A percentile compares a stretch with the other conserved stretches of the same genome.
Conservation (phyloP, 176 grass and related monocot genomes). For the Saccharum spontaneum region DNA sequence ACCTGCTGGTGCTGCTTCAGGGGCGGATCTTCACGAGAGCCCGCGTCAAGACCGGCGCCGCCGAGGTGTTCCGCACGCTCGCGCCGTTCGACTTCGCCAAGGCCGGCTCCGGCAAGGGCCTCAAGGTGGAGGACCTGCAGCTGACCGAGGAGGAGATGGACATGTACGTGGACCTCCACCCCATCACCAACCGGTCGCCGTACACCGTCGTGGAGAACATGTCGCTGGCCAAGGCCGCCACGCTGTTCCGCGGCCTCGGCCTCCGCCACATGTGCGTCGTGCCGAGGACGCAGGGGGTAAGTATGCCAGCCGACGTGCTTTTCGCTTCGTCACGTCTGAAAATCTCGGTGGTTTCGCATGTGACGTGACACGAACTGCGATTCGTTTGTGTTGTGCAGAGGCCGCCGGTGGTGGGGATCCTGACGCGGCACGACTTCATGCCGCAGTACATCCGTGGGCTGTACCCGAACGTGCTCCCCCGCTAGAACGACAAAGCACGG, state of each 20-base stretch:
- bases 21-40: conserved; percentile 44
- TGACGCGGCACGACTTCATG: conserved; percentile 78
- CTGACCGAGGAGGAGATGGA: conserved; percentile 59
- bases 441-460: conserved; percentile 55
- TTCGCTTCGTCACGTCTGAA: too few species aligned
- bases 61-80: conserved; percentile 51
- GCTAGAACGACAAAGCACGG: conserved; percentile 14
- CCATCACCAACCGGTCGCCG: conserved; percentile 62
- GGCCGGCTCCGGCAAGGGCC: conserved; percentile 54
- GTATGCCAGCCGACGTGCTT: neutral
- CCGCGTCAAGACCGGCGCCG: conserved; percentile 37
- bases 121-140: conserved; percentile 51
- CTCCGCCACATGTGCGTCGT: conserved; percentile 70
- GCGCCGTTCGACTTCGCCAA: conserved; percentile 68
- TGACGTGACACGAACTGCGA: neutral
- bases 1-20: conserved; percentile 62
- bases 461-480: conserved; percentile 16
- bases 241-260: conserved; percentile 64
- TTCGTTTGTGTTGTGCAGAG: conserved; percentile 28
- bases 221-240: conserved; percentile 63
- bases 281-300: conserved; percentile 62
- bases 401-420: conserved; percentile 56
- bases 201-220: conserved; percentile 71
- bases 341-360: neutral
- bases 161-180: conserved; percentile 74